These are phyloP conservation scores for Rhodotorula sp. DNA, from an alignment of 1,284 basidiomycete species.

Conservation along the genomic window DNA sequence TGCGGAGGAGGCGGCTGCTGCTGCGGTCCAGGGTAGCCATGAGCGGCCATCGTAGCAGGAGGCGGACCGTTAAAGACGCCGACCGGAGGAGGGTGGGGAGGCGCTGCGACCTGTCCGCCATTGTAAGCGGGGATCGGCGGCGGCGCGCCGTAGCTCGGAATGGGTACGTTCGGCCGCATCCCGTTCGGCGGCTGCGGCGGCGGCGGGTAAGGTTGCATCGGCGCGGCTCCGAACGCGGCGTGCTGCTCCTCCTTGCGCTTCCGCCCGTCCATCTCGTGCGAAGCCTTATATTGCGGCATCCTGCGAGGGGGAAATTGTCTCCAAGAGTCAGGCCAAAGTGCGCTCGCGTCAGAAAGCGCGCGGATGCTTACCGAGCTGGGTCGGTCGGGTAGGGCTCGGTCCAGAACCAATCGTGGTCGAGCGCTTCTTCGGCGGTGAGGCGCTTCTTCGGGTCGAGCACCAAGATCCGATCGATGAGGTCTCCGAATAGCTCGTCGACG, in stretches of 20 bases:
- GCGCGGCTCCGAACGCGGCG: not conserved
- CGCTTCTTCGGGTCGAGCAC: constrained; percentile 56
- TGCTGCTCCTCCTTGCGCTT: constrained; percentile 54
- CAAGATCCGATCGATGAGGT: constrained; percentile 54
- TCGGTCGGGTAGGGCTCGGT: constrained; percentile 54
- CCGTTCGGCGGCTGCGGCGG: not conserved
- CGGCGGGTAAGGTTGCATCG: not conserved
- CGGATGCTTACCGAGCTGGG: constrained; percentile 17
- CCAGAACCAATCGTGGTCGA: constrained; percentile 63
- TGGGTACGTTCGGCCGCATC: not conserved
- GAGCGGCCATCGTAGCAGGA: no score
- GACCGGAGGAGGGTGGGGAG: not conserved
- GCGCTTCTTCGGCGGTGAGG: constrained; percentile 54
- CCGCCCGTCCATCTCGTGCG: constrained; percentile 79
- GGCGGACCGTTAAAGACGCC: not conserved
- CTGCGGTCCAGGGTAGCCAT: not conserved
- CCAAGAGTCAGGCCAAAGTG: not conserved
- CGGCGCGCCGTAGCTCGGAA: not conserved
- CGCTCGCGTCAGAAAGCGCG: not conserved
- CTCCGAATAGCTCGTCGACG: constrained; percentile 40
- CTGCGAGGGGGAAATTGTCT: constrained; percentile 50
- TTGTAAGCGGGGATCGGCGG: not conserved
- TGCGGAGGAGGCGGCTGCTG: not conserved
- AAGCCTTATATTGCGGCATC: constrained; percentile 71
- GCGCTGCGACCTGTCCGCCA: not conserved